phyloP scores from a whole-genome alignment of 139 green algal species.

The Dunaliella sp. region DNA sequence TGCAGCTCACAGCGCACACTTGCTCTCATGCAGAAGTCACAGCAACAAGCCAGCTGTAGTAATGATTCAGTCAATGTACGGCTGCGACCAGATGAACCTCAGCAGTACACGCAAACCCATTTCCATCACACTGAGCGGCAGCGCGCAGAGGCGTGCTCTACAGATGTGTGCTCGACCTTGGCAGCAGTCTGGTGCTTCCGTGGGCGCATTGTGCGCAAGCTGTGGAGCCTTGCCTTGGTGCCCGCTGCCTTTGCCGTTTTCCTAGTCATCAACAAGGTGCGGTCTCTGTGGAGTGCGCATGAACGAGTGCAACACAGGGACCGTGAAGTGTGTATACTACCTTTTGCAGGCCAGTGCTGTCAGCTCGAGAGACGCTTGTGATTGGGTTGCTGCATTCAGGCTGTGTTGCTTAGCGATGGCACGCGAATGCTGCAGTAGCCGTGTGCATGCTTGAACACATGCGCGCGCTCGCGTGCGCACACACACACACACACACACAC shows the following conservation, averaged over 20 bases:
- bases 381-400: too few species aligned
- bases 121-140: not conserved
- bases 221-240: conserved; percentile 55
- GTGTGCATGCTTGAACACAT: not conserved
- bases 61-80: too few species aligned
- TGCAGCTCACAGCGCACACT: too few species aligned
- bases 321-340: too few species aligned
- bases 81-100: conserved; percentile 6
- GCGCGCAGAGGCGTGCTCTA: too few species aligned
- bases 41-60: too few species aligned
- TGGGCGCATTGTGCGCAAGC: conserved; percentile 1
- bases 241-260: conserved; percentile 70
- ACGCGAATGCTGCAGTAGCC: not conserved
- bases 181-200: not conserved
- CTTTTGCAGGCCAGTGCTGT: too few species aligned
- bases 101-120: not conserved
- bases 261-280: conserved; percentile 71
- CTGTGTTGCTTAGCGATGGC: too few species aligned
- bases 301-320: too few species aligned
- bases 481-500: not conserved
- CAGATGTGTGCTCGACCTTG: not conserved
- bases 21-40: too few species aligned
- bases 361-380: too few species aligned
- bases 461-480: not conserved
- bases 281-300: too few species aligned